Conservation (phyloP, 2,329 filamentous ascomycete genomes). For the Thielaviopsis musarum region DNA sequence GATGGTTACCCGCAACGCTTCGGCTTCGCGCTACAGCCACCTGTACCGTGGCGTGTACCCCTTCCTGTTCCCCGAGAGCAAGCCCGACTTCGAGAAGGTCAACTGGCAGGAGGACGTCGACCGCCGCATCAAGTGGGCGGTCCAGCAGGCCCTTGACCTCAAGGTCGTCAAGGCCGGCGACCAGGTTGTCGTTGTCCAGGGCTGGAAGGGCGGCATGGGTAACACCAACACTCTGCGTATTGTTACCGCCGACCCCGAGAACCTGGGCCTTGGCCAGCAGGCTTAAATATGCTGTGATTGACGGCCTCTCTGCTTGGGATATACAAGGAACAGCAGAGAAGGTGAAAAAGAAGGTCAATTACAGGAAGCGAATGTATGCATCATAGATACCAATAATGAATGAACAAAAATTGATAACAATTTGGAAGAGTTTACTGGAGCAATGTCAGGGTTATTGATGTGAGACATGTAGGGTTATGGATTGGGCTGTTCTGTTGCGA, state of each 20-base stretch:
- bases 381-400: no score
- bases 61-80: slow-evolving; percentile 81
- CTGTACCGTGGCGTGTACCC: slow-evolving; percentile 96
- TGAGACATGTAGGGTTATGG: background rate
- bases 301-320: background rate
- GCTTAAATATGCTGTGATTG: background rate
- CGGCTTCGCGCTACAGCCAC: slow-evolving; percentile 77
- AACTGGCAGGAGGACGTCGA: slow-evolving; percentile 99
- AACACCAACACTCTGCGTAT: slow-evolving; percentile 70
- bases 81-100: slow-evolving; percentile 83
- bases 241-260: slow-evolving; percentile 41
- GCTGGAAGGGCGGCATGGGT: slow-evolving; percentile 82
- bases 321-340: background rate
- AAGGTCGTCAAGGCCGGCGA: slow-evolving; percentile 57
- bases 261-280: slow-evolving; percentile 37
- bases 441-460: background rate
- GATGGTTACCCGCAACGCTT: slow-evolving; percentile 85
- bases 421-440: no score
- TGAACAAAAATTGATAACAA: background rate
- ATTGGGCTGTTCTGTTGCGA: background rate
- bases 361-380: background rate
- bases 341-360: background rate
- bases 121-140: slow-evolving; percentile 92
- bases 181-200: slow-evolving; percentile 68
- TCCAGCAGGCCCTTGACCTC: slow-evolving; percentile 71